Evolutionary conservation across 1,284 basidiomycete species (phyloP), one percentile per base, ranked within the genome.

Genomic region (Heliocybe sulcata): DNA sequence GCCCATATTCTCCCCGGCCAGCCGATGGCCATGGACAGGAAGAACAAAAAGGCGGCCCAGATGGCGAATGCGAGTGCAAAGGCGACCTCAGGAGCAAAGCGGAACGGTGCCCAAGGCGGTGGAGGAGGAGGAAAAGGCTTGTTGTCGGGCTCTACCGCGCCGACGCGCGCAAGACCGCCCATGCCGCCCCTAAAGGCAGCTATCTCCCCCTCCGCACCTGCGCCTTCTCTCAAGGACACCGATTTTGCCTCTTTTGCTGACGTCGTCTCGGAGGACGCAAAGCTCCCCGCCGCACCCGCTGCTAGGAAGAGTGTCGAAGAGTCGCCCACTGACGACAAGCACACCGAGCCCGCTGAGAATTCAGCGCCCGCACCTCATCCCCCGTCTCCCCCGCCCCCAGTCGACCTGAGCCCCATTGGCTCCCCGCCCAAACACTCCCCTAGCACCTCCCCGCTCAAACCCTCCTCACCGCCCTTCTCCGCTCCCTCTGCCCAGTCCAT

Each of bases 1-100:
- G 94, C 94, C 1, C 96, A 98, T 67, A 80, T 98, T 54, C 78
- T 96, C 2, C 95, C 95, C 2, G 96, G 95, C 3, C 95, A 98
- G 73, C 88, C 82, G 61, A 86, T 94, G 84, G 83, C 89, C 11
- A 97, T 98, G 92, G 96, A 99, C 69, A 78, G 95, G 61, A 96
- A 97, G 78, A 98, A 99, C 75, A 98, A 98, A 79, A 94, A 96
- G 65, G 90, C 92, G 10, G 93, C 94, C 0, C 95, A 98, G 65
- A 75, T 82, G 45, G 87, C 82, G 23, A 72, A 12, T 31, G 29
- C 29, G 70, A 62, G 65, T 61, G 59, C 19, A 58, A 42, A 35
- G 33, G 16, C 33, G 16, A 35, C 9, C 9, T 57, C 52, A 56
- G 45, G 16, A 55, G 57, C 55, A 61, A 55, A 57, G 56, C 52